Percentiles rank a stretch among this genome's conserved stretches.
These are phyloP conservation scores for Rubus idaeus DNA, from an alignment of 306 rosid genomes.

Conservation along the genomic window DNA sequence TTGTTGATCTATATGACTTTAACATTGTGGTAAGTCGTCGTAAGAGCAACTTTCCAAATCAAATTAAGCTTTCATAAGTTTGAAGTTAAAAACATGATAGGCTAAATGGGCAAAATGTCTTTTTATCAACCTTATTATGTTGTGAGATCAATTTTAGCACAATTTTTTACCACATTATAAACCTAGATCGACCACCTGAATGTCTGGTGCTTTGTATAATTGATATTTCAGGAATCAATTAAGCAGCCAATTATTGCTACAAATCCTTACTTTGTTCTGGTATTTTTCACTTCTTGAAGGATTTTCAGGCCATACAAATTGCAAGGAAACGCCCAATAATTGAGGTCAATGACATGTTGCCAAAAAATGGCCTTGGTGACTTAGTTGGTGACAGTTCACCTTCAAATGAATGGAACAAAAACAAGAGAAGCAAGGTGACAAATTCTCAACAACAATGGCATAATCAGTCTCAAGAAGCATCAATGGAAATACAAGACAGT, in stretches of 20 bases:
- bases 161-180: background rate
- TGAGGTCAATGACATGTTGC: constrained; percentile 25
- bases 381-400: constrained; percentile 12
- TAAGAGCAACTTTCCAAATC: background rate
- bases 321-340: constrained; percentile 44
- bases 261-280: background rate
- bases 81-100: background rate
- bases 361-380: constrained; percentile 5
- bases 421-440: constrained; percentile 29
- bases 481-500: constrained; percentile 27
- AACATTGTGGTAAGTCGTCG: background rate
- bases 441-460: constrained; percentile 39
- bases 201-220: background rate
- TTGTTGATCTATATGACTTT: background rate
- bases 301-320: constrained; percentile 32
- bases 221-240: background rate
- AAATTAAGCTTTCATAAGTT: background rate
- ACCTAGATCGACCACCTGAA: too few species aligned
- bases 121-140: background rate
- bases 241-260: background rate
- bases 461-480: constrained; percentile 8
- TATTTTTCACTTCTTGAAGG: constrained; percentile 5
- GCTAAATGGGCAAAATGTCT: background rate
- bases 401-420: constrained; percentile 29
- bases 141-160: background rate